phyloP scores from a whole-genome alignment of 1,284 basidiomycete genomes.

The Peniophora sp. region DNA sequence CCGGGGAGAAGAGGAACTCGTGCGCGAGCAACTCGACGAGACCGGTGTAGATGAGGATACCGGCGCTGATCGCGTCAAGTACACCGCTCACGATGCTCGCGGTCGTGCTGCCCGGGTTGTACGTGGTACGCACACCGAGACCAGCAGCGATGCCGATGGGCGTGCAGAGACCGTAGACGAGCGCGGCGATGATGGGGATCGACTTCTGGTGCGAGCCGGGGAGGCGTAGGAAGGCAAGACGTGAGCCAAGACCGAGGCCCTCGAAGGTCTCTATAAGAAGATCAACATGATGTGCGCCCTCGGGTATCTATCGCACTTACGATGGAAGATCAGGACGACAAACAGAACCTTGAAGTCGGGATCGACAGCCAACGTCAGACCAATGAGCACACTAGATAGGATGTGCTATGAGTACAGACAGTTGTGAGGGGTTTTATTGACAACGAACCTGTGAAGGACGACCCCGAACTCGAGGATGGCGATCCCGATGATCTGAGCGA shows the following conservation, averaged over 20 bases:
- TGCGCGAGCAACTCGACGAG: conserved; percentile 90
- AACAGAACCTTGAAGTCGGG: conserved; percentile 79
- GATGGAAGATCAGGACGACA: conserved; percentile 87
- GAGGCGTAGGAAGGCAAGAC: conserved; percentile 69
- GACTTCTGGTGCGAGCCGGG: conserved; percentile 44
- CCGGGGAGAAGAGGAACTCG: conserved; percentile 84
- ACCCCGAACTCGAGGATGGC: conserved; percentile 91
- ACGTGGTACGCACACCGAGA: conserved; percentile 73
- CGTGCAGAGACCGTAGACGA: conserved; percentile 74
- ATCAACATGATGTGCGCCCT: conserved; percentile 1
- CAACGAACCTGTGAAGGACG: conserved; percentile 63
- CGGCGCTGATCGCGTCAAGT: conserved; percentile 80
- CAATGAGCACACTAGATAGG: conserved; percentile 69
- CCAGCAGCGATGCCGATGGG: conserved; percentile 81
- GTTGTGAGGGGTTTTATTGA: background rate
- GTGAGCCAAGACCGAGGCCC: conserved; percentile 83
- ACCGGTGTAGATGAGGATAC: conserved; percentile 88
- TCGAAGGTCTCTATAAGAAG: conserved; percentile 72
- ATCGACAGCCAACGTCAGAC: conserved; percentile 87
- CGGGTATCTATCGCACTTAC: conserved; percentile 30
- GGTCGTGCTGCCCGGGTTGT: conserved; percentile 72
- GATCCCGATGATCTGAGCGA: conserved; percentile 80
- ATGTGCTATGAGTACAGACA: background rate
- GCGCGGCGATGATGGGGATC: conserved; percentile 58
- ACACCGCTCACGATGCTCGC: conserved; percentile 79